Evolutionary conservation across 2,329 filamentous ascomycete species (phyloP).

Genomic region (Cladosporium colombiae): DNA sequence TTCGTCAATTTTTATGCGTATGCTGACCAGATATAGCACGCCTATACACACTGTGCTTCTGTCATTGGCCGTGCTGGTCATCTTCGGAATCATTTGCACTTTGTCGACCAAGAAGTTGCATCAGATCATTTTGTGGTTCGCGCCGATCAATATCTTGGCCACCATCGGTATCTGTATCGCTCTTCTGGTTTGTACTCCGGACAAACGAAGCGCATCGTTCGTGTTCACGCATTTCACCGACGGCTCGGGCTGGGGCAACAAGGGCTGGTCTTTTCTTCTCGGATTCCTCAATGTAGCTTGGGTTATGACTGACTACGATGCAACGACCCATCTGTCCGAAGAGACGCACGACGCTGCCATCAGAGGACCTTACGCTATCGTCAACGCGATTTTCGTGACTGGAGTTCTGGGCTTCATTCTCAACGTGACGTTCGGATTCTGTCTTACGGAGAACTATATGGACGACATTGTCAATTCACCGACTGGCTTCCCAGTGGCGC

Average conservation of each 20-base stretch:
- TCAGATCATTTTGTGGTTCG: conserved; percentile 64
- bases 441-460: conserved; percentile 52
- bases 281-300: conserved; percentile 62
- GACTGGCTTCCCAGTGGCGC: conserved; percentile 60
- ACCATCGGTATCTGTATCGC: conserved; percentile 62
- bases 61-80: conserved; percentile 56
- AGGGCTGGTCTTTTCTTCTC: conserved; percentile 60
- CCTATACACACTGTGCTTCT: conserved; percentile 61
- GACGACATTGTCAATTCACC: conserved; percentile 58
- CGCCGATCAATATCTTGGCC: conserved; percentile 64
- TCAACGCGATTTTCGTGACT: conserved; percentile 57
- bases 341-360: conserved; percentile 54
- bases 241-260: conserved; percentile 55
- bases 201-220: conserved; percentile 52
- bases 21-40: conserved; percentile 45
- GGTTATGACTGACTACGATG: conserved; percentile 62
- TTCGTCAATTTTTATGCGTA: background rate
- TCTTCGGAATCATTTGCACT: conserved; percentile 63
- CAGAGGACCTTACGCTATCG: conserved; percentile 59
- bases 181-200: conserved; percentile 58
- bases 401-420: conserved; percentile 58
- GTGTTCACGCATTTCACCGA: conserved; percentile 58
- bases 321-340: conserved; percentile 52
- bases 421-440: conserved; percentile 60
- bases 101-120: conserved; percentile 62